A percentile compares a stretch with the other conserved stretches of the same genome.
Evolutionary conservation across 2,329 filamentous ascomycete species (phyloP).

Genomic region (Botryotinia convoluta): DNA sequence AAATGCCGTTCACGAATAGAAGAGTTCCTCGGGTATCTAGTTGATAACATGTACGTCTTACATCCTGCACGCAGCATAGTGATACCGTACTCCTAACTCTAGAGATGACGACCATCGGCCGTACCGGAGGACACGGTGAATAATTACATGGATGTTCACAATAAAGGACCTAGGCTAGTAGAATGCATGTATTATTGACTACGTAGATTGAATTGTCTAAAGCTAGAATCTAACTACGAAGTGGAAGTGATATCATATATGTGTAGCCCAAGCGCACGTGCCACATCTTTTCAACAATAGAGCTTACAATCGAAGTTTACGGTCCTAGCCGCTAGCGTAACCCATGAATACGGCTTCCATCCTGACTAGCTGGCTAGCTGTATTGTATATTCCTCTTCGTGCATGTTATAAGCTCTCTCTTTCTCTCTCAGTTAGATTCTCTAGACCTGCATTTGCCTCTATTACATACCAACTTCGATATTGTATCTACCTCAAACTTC

Average conservation of each 20-base stretch:
- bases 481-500: background rate
- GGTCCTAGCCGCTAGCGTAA: background rate
- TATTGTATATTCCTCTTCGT: background rate
- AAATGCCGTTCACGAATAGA: background rate
- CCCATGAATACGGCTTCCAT: background rate
- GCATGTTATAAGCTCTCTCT: background rate
- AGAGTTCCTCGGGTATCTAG: background rate
- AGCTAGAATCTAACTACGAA: no score
- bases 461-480: background rate
- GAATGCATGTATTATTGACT: no score
- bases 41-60: background rate
- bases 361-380: background rate
- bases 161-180: no score
- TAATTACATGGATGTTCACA: background rate
- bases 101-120: background rate
- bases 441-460: background rate
- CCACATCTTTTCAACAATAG: no score
- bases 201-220: no score
- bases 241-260: no score
- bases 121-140: background rate
- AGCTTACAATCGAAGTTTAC: background rate
- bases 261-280: no score
- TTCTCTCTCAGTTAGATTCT: background rate
- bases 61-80: background rate
- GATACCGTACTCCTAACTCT: background rate